phyloP scores from a whole-genome alignment of 1,284 basidiomycete genomes.

The Malassezia sp. region DNA sequence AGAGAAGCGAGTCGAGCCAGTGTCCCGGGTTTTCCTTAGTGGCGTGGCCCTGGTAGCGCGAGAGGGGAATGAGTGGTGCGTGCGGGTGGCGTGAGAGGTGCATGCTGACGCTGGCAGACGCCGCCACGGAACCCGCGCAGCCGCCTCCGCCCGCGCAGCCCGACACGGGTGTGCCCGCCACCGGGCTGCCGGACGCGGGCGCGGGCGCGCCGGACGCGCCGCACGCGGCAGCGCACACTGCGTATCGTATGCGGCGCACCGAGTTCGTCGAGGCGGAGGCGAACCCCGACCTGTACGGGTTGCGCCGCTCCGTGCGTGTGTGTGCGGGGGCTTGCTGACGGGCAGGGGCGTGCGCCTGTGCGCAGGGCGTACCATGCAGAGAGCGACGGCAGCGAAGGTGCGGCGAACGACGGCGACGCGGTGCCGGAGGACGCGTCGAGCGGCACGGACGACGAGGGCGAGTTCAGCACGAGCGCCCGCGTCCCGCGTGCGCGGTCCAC shows the following conservation, averaged over 20 bases:
- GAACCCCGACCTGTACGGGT: constrained; percentile 16
- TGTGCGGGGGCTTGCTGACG: constrained; percentile 17
- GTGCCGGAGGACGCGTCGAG: constrained; percentile 61
- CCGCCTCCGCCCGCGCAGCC: no score
- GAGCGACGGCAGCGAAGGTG: constrained; percentile 16
- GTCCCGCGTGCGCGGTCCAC: not conserved
- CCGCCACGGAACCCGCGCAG: no score
- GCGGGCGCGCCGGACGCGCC: no score
- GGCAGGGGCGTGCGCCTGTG: constrained; percentile 16
- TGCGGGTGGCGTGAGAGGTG: no score
- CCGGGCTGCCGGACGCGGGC: no score
- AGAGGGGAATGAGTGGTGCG: constrained; percentile 1
- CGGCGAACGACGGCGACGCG: constrained; percentile 39
- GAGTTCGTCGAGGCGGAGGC: constrained; percentile 14
- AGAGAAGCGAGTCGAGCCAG: not conserved
- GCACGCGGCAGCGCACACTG: no score
- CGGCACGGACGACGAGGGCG: constrained; percentile 72
- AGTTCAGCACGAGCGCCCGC: constrained; percentile 29
- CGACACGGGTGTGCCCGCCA: no score
- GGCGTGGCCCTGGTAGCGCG: not conserved
- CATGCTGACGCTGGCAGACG: no score
- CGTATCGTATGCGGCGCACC: no score
- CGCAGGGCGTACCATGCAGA: constrained; percentile 18
- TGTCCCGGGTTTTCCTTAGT: not conserved
- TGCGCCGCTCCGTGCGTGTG: constrained; percentile 29